A percentile compares a stretch with the other conserved stretches of the same genome.
phyloP scores from a whole-genome alignment of 371 early-diverging fungal species.

The Lichtheimia ornata region DNA sequence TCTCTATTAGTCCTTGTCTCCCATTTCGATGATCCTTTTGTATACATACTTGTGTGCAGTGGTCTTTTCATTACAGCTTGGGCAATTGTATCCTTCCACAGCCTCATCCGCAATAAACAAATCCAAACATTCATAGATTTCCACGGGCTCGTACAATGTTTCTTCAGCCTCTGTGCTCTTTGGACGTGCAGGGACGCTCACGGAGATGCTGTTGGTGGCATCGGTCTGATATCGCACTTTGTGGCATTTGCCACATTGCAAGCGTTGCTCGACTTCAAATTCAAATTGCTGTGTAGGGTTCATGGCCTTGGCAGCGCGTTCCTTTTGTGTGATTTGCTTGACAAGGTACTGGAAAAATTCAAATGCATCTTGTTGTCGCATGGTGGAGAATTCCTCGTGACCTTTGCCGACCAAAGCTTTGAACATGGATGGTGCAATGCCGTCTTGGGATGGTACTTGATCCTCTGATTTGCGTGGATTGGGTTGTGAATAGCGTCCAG shows the following conservation, averaged over 20 bases:
- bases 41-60: conserved; percentile 63
- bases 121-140: conserved; percentile 78
- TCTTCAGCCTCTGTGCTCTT: conserved; percentile 25
- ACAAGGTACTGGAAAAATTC: conserved; percentile 88
- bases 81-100: conserved; percentile 80
- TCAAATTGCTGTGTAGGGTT: conserved; percentile 82
- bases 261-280: conserved; percentile 76
- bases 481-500: conserved; percentile 82
- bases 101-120: conserved; percentile 57
- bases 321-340: conserved; percentile 74
- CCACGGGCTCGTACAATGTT: conserved; percentile 59
- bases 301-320: conserved; percentile 49
- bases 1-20: background rate
- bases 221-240: conserved; percentile 77
- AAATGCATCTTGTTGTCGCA: conserved; percentile 97
- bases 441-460: conserved; percentile 59
- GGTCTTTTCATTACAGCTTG: conserved; percentile 72
- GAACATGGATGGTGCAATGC: conserved; percentile 88
- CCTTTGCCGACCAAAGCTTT: conserved; percentile 87
- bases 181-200: conserved; percentile 72
- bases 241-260: conserved; percentile 84
- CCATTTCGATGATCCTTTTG: too few species aligned
- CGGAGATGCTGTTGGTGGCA: conserved; percentile 60
- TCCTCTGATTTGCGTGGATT: conserved; percentile 32
- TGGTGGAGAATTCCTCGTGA: conserved; percentile 91